Evolutionary conservation across 2,329 filamentous ascomycete species (phyloP).

Genomic region (Ustulina deusta): DNA sequence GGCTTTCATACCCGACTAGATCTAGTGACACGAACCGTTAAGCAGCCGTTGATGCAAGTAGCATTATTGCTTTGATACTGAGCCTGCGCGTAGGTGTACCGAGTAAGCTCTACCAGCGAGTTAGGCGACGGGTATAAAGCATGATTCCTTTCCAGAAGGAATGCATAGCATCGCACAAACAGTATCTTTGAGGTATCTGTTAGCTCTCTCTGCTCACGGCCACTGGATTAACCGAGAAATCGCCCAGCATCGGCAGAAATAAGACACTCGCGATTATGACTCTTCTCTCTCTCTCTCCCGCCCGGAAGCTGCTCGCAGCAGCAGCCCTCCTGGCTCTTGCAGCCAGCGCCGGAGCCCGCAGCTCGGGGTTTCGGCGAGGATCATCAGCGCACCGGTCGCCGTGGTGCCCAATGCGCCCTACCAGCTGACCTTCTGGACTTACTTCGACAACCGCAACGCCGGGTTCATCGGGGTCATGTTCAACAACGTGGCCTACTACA

Average conservation of each 20-base stretch:
- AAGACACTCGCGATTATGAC: neutral
- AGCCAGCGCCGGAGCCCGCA: conserved; percentile 12
- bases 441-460: conserved; percentile 32
- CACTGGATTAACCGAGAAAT: neutral
- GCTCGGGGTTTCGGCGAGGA: conserved; percentile 35
- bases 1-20: neutral
- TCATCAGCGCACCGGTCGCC: conserved; percentile 32
- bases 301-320: conserved; percentile 13
- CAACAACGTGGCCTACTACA: conserved; percentile 29
- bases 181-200: neutral
- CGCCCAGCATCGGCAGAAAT: neutral
- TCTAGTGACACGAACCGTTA: neutral
- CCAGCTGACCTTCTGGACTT: conserved; percentile 36
- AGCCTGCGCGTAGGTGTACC: neutral
- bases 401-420: conserved; percentile 27
- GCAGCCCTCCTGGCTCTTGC: conserved; percentile 7
- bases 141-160: neutral
- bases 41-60: neutral
- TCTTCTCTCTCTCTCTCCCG: neutral
- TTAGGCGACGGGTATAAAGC: conserved; percentile 14
- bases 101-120: neutral
- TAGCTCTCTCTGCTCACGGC: neutral
- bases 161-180: neutral
- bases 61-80: neutral
- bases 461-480: conserved; percentile 42